Conservation (phyloP, 768 basidiomycete species). For the Sporobolomyces roseus region DNA sequence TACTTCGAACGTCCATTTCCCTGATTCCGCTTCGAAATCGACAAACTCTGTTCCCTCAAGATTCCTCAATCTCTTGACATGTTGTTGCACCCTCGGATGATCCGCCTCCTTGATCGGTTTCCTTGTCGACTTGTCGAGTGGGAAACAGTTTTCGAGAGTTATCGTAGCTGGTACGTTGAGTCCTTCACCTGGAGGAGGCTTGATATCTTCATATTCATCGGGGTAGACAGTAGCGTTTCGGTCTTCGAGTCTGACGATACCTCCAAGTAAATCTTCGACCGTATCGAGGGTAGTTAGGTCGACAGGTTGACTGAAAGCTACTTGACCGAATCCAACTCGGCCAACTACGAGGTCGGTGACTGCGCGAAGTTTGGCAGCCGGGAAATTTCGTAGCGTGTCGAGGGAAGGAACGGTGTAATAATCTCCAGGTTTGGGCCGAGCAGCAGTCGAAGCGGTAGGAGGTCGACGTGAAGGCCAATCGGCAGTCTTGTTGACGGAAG, state of each 20-base stretch:
- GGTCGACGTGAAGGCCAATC: constrained; percentile 23
- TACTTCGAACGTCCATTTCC: constrained; percentile 90
- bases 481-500: constrained; percentile 14
- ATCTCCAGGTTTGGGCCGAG: constrained; percentile 65
- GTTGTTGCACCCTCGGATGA: constrained; percentile 65
- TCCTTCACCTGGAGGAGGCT: constrained; percentile 76
- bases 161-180: constrained; percentile 83
- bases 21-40: constrained; percentile 69
- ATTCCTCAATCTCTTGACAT: constrained; percentile 69
- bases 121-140: constrained; percentile 82
- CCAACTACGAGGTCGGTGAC: constrained; percentile 78
- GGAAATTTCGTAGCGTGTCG: constrained; percentile 63
- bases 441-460: constrained; percentile 5
- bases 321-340: constrained; percentile 84
- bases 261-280: constrained; percentile 77
- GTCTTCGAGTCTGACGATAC: constrained; percentile 79
- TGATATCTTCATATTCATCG: constrained; percentile 76
- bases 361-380: constrained; percentile 68
- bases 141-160: constrained; percentile 74
- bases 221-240: constrained; percentile 93
- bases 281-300: constrained; percentile 80
- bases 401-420: constrained; percentile 86
- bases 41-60: constrained; percentile 85
- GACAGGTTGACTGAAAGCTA: constrained; percentile 68
- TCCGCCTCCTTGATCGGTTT: constrained; percentile 79